Evolutionary conservation across 2,329 filamentous ascomycete species (phyloP).

Genomic region (Sclerotinia glacialis): DNA sequence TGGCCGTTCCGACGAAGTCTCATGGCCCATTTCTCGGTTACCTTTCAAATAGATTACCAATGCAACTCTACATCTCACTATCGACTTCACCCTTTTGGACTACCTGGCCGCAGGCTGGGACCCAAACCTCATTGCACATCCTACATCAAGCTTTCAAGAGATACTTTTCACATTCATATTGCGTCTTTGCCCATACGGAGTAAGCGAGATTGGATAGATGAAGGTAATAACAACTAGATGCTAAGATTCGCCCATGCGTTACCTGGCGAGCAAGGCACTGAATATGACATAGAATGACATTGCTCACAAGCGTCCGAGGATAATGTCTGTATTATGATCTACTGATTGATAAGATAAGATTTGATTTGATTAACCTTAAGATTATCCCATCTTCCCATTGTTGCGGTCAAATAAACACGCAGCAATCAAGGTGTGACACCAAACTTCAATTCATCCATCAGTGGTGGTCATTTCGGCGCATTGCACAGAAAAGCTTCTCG

Average conservation of each 20-base stretch:
- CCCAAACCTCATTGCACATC: background rate
- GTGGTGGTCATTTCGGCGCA: background rate
- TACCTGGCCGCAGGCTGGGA: no score
- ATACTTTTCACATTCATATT: background rate
- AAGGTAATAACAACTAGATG: background rate
- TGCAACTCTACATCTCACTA: background rate
- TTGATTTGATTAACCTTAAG: background rate
- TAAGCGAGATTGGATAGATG: background rate
- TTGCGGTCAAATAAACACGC: background rate
- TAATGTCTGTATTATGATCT: background rate
- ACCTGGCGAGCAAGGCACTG: background rate
- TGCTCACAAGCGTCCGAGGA: background rate
- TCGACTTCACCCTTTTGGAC: background rate
- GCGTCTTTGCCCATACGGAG: background rate
- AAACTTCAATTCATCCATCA: background rate
- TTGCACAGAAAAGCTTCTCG: background rate
- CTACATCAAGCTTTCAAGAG: background rate
- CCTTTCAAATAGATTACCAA: background rate
- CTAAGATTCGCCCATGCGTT: background rate
- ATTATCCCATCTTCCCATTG: background rate
- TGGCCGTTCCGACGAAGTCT: background rate
- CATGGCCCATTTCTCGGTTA: background rate
- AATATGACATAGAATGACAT: background rate
- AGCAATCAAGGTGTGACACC: background rate
- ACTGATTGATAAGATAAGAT: constrained; percentile 16